Conservation (phyloP, 2,329 filamentous ascomycete species). For the Coniella lustricola region DNA sequence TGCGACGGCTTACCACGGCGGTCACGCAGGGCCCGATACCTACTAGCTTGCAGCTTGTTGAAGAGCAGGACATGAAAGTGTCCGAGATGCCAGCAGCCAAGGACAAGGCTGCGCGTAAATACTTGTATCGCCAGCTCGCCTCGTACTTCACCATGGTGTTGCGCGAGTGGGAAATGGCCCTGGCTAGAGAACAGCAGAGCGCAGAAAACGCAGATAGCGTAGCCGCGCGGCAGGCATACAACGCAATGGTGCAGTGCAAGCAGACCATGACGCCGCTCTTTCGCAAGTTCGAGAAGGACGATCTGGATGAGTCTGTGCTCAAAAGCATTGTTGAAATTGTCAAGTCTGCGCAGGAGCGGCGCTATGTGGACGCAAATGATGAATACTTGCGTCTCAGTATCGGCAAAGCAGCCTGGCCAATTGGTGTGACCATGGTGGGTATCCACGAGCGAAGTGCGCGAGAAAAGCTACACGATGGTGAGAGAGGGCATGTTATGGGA, state of each 20-base stretch:
- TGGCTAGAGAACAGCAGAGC: slow-evolving; percentile 53
- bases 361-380: slow-evolving; percentile 95
- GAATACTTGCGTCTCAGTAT: slow-evolving; percentile 90
- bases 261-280: slow-evolving; percentile 88
- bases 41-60: slow-evolving; percentile 71
- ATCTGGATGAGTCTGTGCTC: slow-evolving; percentile 71
- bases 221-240: slow-evolving; percentile 73
- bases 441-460: slow-evolving; percentile 95
- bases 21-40: slow-evolving; percentile 75
- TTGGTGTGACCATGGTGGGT: slow-evolving; percentile 99
- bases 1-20: slow-evolving; percentile 55
- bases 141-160: slow-evolving; percentile 98
- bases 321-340: slow-evolving; percentile 87
- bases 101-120: slow-evolving; percentile 59
- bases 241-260: slow-evolving; percentile 78
- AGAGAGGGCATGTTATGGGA: slow-evolving; percentile 91
- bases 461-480: slow-evolving; percentile 86
- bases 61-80: slow-evolving; percentile 86
- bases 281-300: slow-evolving; percentile 75
- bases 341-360: slow-evolving; percentile 76
- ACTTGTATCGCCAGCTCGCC: slow-evolving; percentile 79
- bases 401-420: slow-evolving; percentile 95
- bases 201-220: slow-evolving; percentile 48
- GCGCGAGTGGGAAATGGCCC: slow-evolving; percentile 73
- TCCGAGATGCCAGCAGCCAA: slow-evolving; percentile 50